A percentile compares a stretch with the other conserved stretches of the same genome.
phyloP scores from a whole-genome alignment of 345 rosid genomes.

The Anastatica hierochuntica region DNA sequence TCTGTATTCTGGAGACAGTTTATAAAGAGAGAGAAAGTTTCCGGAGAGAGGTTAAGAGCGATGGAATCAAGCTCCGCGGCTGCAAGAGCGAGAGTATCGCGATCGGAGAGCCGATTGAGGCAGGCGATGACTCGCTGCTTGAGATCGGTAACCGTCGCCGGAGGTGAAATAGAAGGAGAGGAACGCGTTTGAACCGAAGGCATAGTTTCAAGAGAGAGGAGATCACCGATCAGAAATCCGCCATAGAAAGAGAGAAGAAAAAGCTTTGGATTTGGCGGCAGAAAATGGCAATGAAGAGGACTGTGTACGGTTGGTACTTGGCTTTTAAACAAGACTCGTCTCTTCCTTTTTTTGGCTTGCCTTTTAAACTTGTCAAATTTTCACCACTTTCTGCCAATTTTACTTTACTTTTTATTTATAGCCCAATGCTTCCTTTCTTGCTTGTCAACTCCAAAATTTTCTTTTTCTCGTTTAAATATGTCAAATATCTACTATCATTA shows the following conservation, averaged over 20 bases:
- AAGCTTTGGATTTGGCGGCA: slow-evolving; percentile 21
- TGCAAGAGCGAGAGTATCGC: slow-evolving; percentile 75
- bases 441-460: neutral
- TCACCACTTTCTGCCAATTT: slow-evolving; percentile 13
- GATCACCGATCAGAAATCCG: neutral
- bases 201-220: neutral
- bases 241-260: neutral
- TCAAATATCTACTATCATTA: no score
- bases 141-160: slow-evolving; percentile 35
- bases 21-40: slow-evolving; percentile 57
- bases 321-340: slow-evolving; percentile 16
- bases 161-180: slow-evolving; percentile 21
- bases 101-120: slow-evolving; percentile 88
- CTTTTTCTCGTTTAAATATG: neutral
- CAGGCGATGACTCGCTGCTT: slow-evolving; percentile 70
- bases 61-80: slow-evolving; percentile 77
- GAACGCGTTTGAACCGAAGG: slow-evolving; percentile 37
- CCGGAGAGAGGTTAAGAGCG: slow-evolving; percentile 47
- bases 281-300: slow-evolving; percentile 13
- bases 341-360: slow-evolving; percentile 12
- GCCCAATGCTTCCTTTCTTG: neutral
- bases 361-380: slow-evolving; percentile 23
- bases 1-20: slow-evolving; percentile 71
- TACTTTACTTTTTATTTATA: neutral
- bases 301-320: slow-evolving; percentile 13